phyloP scores from a whole-genome alignment of 2,329 filamentous ascomycete genomes.

The Lecanicillium sp. region DNA sequence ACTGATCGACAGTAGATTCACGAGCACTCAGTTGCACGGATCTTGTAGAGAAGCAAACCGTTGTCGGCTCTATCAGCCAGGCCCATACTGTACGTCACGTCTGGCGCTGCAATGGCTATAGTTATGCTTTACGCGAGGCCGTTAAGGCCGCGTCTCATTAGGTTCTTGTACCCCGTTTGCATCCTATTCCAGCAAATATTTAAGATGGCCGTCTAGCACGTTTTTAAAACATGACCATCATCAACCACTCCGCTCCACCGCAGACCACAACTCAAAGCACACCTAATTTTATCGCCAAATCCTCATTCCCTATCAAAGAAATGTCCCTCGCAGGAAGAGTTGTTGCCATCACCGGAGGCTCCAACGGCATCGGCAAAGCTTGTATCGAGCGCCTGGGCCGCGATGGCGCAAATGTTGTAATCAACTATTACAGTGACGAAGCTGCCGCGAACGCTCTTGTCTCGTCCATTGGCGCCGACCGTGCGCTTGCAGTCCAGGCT shows the following conservation, averaged over 20 bases:
- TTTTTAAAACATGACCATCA: not conserved
- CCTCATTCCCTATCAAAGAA: not conserved
- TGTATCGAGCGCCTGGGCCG: constrained; percentile 50
- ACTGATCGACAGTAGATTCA: no score
- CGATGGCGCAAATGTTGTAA: constrained; percentile 50
- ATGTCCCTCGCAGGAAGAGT: constrained; percentile 33
- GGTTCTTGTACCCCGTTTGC: not conserved
- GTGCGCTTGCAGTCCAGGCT: constrained; percentile 49
- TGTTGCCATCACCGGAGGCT: constrained; percentile 48
- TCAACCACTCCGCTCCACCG: not conserved
- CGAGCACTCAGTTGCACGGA: no score
- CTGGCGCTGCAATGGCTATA: not conserved
- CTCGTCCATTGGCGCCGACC: constrained; percentile 38
- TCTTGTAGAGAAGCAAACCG: no score
- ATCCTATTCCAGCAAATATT: not conserved
- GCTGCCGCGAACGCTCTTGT: constrained; percentile 44
- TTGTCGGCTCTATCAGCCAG: no score
- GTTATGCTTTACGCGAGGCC: not conserved
- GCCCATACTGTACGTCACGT: no score
- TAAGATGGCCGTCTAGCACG: not conserved
- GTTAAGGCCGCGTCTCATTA: not conserved
- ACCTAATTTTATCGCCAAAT: constrained; percentile 2
- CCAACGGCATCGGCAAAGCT: constrained; percentile 55
- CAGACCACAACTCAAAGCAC: not conserved
- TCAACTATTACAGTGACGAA: constrained; percentile 47